phyloP scores from a whole-genome alignment of 163 green algal genomes.

The Volvox carteri region DNA sequence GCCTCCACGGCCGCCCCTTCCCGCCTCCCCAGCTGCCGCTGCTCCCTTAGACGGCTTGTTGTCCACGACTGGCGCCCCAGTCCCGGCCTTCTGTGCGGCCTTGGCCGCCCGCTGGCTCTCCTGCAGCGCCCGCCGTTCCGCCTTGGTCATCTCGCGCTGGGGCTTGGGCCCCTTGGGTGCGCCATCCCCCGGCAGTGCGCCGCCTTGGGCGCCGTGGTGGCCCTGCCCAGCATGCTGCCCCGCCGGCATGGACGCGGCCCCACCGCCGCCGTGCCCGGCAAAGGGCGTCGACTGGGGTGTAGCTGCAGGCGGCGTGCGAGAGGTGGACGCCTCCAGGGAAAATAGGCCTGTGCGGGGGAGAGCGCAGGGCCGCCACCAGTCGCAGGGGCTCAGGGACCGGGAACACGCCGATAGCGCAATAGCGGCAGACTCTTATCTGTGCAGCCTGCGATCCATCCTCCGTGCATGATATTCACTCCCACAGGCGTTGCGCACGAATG shows the following conservation, averaged over 20 bases:
- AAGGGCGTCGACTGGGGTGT: not conserved
- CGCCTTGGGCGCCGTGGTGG: not conserved
- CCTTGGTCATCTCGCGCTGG: slow-evolving; percentile 80
- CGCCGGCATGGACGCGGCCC: not conserved
- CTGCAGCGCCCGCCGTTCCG: slow-evolving; percentile 88
- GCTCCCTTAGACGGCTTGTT: slow-evolving; percentile 40
- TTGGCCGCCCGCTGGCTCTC: slow-evolving; percentile 93
- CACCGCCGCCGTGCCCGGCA: not conserved
- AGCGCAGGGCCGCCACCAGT: not conserved
- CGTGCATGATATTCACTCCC: too few species aligned
- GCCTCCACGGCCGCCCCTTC: not conserved
- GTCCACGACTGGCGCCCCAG: not conserved
- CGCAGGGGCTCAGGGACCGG: too few species aligned
- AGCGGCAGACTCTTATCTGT: too few species aligned
- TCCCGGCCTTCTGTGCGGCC: slow-evolving; percentile 69
- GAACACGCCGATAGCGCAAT: too few species aligned
- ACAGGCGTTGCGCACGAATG: too few species aligned
- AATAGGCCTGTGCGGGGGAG: slow-evolving; percentile 27
- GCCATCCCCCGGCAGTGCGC: not conserved
- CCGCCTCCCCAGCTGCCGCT: not conserved
- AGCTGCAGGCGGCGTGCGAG: not conserved
- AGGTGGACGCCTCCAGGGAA: slow-evolving; percentile 33
- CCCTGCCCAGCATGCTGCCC: not conserved
- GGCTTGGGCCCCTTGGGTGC: slow-evolving; percentile 52
- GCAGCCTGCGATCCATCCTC: too few species aligned